Conservation (phyloP, 495 filamentous ascomycete genomes). For the Neurospora pannonica region DNA sequence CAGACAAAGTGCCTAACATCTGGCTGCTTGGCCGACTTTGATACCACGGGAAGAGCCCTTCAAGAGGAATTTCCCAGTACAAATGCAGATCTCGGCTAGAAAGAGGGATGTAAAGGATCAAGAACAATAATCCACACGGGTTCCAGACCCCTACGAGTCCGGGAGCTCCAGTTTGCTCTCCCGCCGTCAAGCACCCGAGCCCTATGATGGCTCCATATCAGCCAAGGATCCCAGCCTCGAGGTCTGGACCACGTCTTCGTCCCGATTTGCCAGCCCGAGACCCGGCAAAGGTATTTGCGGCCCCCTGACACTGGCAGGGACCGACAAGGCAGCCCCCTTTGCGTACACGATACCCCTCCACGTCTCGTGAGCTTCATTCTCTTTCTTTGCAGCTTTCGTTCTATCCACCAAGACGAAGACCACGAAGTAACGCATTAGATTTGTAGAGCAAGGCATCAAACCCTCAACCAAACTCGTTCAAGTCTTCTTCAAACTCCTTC, state of each 20-base stretch:
- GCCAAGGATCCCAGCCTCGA: background rate
- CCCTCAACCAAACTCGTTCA: background rate
- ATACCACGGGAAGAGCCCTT: background rate
- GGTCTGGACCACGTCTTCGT: background rate
- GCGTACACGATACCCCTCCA: background rate
- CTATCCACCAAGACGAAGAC: background rate
- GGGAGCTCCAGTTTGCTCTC: background rate
- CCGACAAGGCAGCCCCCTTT: background rate
- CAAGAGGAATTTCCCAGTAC: background rate
- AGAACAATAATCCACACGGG: background rate
- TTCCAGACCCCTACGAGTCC: background rate
- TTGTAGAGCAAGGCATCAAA: background rate
- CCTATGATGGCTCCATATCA: background rate
- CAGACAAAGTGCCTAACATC: background rate
- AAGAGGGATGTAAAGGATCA: background rate
- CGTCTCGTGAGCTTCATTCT: background rate
- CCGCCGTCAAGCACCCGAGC: background rate
- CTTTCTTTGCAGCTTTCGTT: background rate
- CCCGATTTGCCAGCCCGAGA: background rate
- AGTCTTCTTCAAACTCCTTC: background rate
- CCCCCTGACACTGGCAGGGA: background rate
- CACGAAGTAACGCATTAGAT: background rate
- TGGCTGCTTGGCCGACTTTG: background rate
- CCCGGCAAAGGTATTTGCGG: background rate
- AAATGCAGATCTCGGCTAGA: background rate